Evolutionary conservation across 2,329 filamentous ascomycete species (phyloP).

Genomic region (Aspergillus arachidicola): DNA sequence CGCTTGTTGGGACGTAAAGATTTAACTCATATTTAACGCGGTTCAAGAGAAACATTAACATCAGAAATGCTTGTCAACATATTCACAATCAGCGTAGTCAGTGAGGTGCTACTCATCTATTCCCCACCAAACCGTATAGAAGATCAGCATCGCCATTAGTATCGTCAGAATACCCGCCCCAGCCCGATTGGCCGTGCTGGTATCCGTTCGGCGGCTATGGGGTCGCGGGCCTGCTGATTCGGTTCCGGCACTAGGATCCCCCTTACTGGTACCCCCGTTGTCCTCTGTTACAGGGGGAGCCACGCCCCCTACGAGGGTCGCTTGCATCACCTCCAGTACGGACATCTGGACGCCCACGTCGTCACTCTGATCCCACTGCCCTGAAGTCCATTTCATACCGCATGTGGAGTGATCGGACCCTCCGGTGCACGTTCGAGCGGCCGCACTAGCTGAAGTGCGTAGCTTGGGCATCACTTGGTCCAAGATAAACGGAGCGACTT

Average conservation of each 20-base stretch:
- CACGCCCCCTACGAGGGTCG: constrained; percentile 33
- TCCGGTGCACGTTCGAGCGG: constrained; percentile 57
- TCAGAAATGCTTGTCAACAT: background rate
- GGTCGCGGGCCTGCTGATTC: constrained; percentile 18
- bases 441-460: constrained; percentile 55
- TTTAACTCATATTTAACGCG: background rate
- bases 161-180: constrained; percentile 48
- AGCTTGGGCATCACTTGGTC: constrained; percentile 56
- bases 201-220: constrained; percentile 18
- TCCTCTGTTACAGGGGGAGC: constrained; percentile 34
- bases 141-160: constrained; percentile 36
- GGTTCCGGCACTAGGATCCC: constrained; percentile 33
- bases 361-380: constrained; percentile 38
- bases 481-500: constrained; percentile 60
- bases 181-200: constrained; percentile 41
- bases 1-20: too few relatives aligned
- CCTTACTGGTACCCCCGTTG: constrained; percentile 36
- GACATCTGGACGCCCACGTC: constrained; percentile 47
- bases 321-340: constrained; percentile 38
- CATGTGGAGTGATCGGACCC: constrained; percentile 43
- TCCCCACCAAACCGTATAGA: constrained; percentile 42
- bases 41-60: background rate
- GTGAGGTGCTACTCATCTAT: constrained; percentile 30
- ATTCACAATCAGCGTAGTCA: background rate
- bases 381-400: constrained; percentile 44